phyloP scores from a whole-genome alignment of 768 basidiomycete genomes.

The Coprinellus aureogranulatus region DNA sequence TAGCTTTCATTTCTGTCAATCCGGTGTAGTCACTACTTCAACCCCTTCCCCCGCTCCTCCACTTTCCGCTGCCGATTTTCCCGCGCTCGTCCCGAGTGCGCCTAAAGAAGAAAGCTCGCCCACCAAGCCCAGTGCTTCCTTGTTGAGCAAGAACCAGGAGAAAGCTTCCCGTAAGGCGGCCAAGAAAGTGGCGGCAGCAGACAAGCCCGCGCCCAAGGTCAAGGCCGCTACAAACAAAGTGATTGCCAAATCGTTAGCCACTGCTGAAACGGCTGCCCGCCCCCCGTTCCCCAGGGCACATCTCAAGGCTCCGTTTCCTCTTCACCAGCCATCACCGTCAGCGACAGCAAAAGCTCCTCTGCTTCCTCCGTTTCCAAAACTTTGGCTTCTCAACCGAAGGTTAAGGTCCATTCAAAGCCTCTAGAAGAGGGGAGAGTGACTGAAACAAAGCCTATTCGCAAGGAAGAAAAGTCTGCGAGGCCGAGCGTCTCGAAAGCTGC shows the following conservation, averaged over 20 bases:
- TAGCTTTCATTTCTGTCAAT: slow-evolving; percentile 36
- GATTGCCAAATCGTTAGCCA: neutral
- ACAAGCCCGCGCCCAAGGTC: slow-evolving; percentile 56
- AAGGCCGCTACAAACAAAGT: neutral
- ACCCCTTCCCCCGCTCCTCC: slow-evolving; percentile 48
- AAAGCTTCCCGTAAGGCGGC: slow-evolving; percentile 63
- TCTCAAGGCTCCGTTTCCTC: neutral
- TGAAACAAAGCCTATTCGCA: slow-evolving; percentile 14
- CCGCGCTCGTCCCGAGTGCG: slow-evolving; percentile 53
- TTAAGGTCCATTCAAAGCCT: neutral
- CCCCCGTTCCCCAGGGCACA: neutral
- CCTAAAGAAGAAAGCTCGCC: slow-evolving; percentile 16
- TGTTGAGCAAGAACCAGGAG: slow-evolving; percentile 41
- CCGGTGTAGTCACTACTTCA: slow-evolving; percentile 39
- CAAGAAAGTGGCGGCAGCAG: slow-evolving; percentile 61
- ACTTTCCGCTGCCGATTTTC: slow-evolving; percentile 71
- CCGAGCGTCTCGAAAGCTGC: slow-evolving; percentile 3
- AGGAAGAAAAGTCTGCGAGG: slow-evolving; percentile 17
- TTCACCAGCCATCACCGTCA: neutral
- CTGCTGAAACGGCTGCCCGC: slow-evolving; percentile 4
- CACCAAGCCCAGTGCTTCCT: slow-evolving; percentile 2
- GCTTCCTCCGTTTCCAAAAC: neutral
- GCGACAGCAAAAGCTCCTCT: neutral
- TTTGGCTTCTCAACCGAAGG: slow-evolving; percentile 1
- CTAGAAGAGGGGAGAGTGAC: neutral